A percentile compares a stretch with the other conserved stretches of the same genome.
phyloP scores from a whole-genome alignment of 2,329 filamentous ascomycete species.

The Chrysoporthe deuterocubensis region DNA sequence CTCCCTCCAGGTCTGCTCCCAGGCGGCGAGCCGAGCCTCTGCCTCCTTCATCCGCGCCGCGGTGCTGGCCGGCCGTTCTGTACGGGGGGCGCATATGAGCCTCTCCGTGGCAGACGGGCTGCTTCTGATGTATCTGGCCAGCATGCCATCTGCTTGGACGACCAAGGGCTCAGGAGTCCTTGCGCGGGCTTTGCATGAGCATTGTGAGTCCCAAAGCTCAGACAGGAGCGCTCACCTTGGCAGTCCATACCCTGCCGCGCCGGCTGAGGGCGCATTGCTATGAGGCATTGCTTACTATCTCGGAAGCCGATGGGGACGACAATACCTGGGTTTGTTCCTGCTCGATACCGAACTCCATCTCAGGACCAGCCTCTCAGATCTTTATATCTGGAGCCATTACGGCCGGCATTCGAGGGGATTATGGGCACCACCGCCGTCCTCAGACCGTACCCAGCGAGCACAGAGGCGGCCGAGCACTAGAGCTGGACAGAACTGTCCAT shows the following conservation, averaged over 20 bases:
- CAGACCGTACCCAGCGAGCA: no score
- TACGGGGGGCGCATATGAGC: neutral
- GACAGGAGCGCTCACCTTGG: conserved; percentile 1
- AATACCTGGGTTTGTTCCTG: no score
- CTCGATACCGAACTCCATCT: no score
- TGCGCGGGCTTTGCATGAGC: neutral
- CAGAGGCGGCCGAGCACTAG: no score
- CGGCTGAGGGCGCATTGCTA: conserved; percentile 5
- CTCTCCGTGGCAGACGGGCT: neutral
- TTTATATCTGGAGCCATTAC: no score
- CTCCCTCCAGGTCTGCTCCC: conserved; percentile 5
- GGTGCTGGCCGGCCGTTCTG: neutral
- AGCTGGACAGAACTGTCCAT: no score
- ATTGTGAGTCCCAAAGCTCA: neutral
- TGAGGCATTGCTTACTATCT: neutral
- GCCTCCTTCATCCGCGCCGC: conserved; percentile 10
- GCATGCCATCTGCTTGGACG: neutral
- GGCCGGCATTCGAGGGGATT: neutral
- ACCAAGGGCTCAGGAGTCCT: neutral
- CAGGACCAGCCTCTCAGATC: no score
- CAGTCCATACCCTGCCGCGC: neutral
- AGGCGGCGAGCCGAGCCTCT: conserved; percentile 11
- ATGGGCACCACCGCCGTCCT: neutral
- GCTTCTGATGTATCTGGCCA: neutral
- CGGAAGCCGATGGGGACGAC: no score